Evolutionary conservation across 805 yeast genomes (phyloP).

Genomic region (Monosporozyma yasuniensis): DNA sequence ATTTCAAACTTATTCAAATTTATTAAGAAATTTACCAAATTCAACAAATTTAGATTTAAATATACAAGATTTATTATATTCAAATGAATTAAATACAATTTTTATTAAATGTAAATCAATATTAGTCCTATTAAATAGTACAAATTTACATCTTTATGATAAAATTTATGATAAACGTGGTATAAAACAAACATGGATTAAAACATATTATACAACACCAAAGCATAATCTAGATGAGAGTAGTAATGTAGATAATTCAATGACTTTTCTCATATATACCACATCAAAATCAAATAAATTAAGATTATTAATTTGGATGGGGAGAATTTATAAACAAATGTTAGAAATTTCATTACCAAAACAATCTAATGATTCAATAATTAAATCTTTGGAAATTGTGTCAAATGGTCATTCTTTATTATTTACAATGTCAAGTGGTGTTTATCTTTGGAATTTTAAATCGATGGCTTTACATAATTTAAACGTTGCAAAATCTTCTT

Average conservation of each 20-base stretch:
- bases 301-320: constrained; percentile 25
- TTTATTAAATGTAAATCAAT: constrained; percentile 22
- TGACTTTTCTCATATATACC: constrained; percentile 2
- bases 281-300: constrained; percentile 9
- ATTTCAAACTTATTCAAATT: constrained; percentile 22
- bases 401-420: constrained; percentile 13
- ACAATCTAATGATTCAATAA: constrained; percentile 7
- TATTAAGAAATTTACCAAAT: constrained; percentile 14
- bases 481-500: background rate
- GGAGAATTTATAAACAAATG: constrained; percentile 19
- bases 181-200: constrained; percentile 20
- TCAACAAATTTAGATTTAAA: constrained; percentile 1
- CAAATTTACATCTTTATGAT: constrained; percentile 27
- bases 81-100: constrained; percentile 21
- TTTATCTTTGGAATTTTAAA: constrained; percentile 21
- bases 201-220: constrained; percentile 6
- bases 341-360: constrained; percentile 13
- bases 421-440: constrained; percentile 13
- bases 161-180: constrained; percentile 27
- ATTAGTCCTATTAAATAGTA: constrained; percentile 21
- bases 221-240: background rate
- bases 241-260: background rate
- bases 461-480: constrained; percentile 4
- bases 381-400: constrained; percentile 14
- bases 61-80: constrained; percentile 17